Evolutionary conservation across 202 grass and related monocot genomes (phyloP).

Genomic region (Hordeum pubiflorum): DNA sequence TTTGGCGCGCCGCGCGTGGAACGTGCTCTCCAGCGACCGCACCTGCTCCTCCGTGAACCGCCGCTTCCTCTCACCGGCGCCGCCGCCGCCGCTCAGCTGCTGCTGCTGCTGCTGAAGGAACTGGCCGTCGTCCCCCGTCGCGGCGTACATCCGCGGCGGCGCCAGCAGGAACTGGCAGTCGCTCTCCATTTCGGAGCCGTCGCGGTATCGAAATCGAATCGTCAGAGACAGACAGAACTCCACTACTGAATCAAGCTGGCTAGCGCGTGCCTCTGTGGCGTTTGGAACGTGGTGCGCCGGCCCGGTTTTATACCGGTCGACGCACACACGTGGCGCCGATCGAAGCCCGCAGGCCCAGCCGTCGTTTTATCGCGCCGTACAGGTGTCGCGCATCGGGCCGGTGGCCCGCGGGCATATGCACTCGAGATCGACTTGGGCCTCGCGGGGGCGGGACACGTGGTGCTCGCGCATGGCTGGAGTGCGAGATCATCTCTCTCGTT

Average conservation of each 20-base stretch:
- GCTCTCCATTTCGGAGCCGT: constrained; percentile 21
- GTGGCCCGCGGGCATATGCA: background rate
- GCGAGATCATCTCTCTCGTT: background rate
- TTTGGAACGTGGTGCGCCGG: background rate
- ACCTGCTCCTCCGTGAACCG: constrained; percentile 88
- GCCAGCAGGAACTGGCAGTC: constrained; percentile 19
- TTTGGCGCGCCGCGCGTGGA: constrained; percentile 61
- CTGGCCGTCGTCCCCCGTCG: background rate
- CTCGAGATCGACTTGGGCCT: background rate
- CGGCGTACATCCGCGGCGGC: background rate
- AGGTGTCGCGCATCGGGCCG: constrained; percentile 18
- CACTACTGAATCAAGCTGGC: background rate
- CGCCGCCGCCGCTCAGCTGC: background rate
- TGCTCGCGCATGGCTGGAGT: background rate
- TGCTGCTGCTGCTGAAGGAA: background rate
- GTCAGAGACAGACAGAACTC: background rate
- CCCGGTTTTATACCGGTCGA: constrained; percentile 9
- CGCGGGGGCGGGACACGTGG: constrained; percentile 24
- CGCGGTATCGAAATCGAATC: background rate
- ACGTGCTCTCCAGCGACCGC: constrained; percentile 68
- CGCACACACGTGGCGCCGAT: constrained; percentile 6
- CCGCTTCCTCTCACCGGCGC: constrained; percentile 43
- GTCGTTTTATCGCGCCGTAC: background rate
- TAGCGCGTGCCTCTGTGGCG: background rate
- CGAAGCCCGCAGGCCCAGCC: background rate